phyloP scores from a whole-genome alignment of 2,329 filamentous ascomycete genomes.

The Hypoxylon sp. region DNA sequence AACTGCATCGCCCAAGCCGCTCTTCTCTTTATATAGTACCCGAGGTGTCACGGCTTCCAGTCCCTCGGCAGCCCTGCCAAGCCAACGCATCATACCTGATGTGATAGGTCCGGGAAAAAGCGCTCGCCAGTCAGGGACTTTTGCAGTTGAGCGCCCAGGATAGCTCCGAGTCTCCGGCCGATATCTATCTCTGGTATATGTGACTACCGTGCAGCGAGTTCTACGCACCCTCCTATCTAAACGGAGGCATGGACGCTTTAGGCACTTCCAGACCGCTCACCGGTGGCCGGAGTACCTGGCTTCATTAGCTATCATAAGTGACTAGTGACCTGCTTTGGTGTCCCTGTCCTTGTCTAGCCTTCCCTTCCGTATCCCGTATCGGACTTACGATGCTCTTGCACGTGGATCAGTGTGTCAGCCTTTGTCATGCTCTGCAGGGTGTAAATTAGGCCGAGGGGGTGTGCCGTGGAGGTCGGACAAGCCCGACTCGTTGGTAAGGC shows the following conservation, averaged over 20 bases:
- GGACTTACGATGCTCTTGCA: slow-evolving; percentile 17
- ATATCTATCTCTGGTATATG: too few relatives aligned
- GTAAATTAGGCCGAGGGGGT: slow-evolving; percentile 19
- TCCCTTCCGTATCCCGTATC: slow-evolving; percentile 11
- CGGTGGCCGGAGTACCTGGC: background rate
- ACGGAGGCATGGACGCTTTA: background rate
- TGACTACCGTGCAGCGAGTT: background rate
- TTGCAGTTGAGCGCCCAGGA: too few relatives aligned
- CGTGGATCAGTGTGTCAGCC: slow-evolving; percentile 16
- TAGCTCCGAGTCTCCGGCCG: too few relatives aligned
- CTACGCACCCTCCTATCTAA: background rate
- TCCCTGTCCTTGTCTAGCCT: background rate
- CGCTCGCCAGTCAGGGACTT: slow-evolving; percentile 2
- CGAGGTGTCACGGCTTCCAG: background rate
- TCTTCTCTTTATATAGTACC: background rate
- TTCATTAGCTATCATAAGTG: background rate
- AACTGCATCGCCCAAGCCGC: slow-evolving; percentile 13
- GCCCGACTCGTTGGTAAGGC: slow-evolving; percentile 8
- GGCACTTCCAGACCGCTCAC: background rate
- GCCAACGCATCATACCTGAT: slow-evolving; percentile 1
- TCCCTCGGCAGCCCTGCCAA: slow-evolving; percentile 22
- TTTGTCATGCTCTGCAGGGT: slow-evolving; percentile 18
- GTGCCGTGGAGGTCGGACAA: slow-evolving; percentile 11
- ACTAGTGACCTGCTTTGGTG: background rate
- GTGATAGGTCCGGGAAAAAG: slow-evolving; percentile 32